Evolutionary conservation across 2,329 filamentous ascomycete genomes (phyloP), one percentile per base, ranked within the genome.

Genomic region (Fragosphaeria purpurea): DNA sequence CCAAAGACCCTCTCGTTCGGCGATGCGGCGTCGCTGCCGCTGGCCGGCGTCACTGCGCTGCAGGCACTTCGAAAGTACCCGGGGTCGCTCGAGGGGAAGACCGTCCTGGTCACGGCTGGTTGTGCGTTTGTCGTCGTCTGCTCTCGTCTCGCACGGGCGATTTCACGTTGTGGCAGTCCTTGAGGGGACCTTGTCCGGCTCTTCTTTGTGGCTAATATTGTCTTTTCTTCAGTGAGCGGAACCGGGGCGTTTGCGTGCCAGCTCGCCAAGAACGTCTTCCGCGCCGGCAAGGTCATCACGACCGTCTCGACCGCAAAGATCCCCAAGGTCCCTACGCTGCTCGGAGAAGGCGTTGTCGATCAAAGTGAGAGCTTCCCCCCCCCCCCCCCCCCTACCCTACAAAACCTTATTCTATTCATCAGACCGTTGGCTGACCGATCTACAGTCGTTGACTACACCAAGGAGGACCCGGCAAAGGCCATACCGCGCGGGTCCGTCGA

Each of bases 271-370:
- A 72, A 74, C 34, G 65, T 72, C 3, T 77, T 74, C 45, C 66
- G 70, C 0, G 76, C 70, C 1, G 59, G 59, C 0, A 68, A 64
- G 44, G 63, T 79, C 49, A 71, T 80, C 44, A 67, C 74, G 0
- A 77, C 75, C 0, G 73, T 74, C 0, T 79, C 75, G 4, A 77
- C 75, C 30, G 53, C 67, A 8, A 80, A 80, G 60, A 51, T 80
- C 12, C 33, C 39, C 7, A 30, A 37, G 13, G 49, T 51, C 0
- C 37, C 37, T 35, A 53, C 62, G 0, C 63, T 71, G 30, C 60
- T 74, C 0, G 49, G 44, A 7, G 66, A 69, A 0, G 71, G 69
- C 0, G 61, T 72, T 6, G 69, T 76, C 2, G 74, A 76, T 59
- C 65, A 74, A 54, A 60, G 35, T 37, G 11, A 7, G 35, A 7